Base-by-base conservation (phyloP, 331 rosid species). In the Quercus tomentella region DNA sequence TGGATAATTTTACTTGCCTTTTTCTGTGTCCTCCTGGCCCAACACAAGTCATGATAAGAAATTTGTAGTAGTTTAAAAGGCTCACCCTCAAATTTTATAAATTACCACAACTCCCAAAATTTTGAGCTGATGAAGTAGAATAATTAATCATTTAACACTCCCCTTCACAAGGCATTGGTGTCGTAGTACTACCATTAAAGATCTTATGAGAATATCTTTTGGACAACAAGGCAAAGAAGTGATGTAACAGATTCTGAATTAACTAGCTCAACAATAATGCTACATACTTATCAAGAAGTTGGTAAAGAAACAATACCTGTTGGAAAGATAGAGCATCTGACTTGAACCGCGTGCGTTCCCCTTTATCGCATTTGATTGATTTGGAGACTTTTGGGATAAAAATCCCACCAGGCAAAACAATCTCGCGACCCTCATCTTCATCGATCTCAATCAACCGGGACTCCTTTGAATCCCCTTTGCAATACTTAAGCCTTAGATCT, bases 321-420 rank as follows among this genome's bases (percentile, higher is more conserved):
- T 95, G 98, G 85, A 95, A 95, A 78, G 97, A 84, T 70, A 95
- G 94, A 83, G 91, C 96, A 77, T 95, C 98, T 75, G 98, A 95
- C 92, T 97, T 90, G 84, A 95, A 95, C 84, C 97, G 84, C 1
- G 92, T 95, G 55, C 97, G 97, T 76, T 95, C 98, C 72, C 98
- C 97, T 83, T 95, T 95, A 81, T 95, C 98, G 12, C 97, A 95
- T 82, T 92, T 95, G 16, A 94, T 94, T 3, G 92, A 92, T 81
- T 91, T 92, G 49, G 97, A 88, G 18, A 94, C 97, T 80, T 91
- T 85, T 7, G 95, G 85, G 80, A 94, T 82, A 6, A 90, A 79
- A 82, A 91, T 85, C 41, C 95, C 97, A 80, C 92, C 98, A 1
- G 97, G 95, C 74, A 94, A 85, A 81, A 92, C 91, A 69, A 91